Evolutionary conservation across 2,329 filamentous ascomycete genomes (phyloP).

Genomic region (Colletotrichum musicola): DNA sequence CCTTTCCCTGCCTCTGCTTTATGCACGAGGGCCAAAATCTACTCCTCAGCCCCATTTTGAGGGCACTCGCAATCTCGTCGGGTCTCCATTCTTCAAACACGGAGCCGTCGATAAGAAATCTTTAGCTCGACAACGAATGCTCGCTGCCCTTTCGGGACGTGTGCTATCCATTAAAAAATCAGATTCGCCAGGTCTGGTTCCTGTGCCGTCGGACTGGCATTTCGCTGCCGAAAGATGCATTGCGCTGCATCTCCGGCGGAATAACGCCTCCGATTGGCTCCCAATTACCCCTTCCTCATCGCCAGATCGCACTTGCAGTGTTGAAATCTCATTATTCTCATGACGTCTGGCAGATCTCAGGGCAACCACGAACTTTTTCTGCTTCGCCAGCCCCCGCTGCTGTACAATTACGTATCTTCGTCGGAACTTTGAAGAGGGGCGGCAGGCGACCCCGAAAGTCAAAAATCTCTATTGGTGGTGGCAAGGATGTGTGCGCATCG

Average conservation of each 20-base stretch:
- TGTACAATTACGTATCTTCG: conserved; percentile 9
- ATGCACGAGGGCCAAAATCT: conserved; percentile 32
- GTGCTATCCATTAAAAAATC: no score
- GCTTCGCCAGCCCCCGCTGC: conserved; percentile 1
- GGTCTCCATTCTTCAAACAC: conserved; percentile 20
- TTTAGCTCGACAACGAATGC: background rate
- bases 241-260: background rate
- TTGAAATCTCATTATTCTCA: background rate
- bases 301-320: background rate
- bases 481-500: conserved; percentile 3
- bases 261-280: background rate
- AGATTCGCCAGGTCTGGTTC: background rate
- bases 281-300: background rate
- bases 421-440: conserved; percentile 17
- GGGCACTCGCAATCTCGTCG: conserved; percentile 22
- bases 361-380: background rate
- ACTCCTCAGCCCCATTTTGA: conserved; percentile 23
- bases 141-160: background rate
- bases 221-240: conserved; percentile 15
- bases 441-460: background rate
- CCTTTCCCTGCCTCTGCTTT: conserved; percentile 34
- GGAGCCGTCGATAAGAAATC: background rate
- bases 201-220: conserved; percentile 10
- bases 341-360: conserved; percentile 20
- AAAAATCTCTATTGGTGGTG: background rate